Percentiles rank a stretch among this genome's conserved stretches.
Evolutionary conservation across 2,329 filamentous ascomycete species (phyloP).

Genomic region (Venturia effusa): DNA sequence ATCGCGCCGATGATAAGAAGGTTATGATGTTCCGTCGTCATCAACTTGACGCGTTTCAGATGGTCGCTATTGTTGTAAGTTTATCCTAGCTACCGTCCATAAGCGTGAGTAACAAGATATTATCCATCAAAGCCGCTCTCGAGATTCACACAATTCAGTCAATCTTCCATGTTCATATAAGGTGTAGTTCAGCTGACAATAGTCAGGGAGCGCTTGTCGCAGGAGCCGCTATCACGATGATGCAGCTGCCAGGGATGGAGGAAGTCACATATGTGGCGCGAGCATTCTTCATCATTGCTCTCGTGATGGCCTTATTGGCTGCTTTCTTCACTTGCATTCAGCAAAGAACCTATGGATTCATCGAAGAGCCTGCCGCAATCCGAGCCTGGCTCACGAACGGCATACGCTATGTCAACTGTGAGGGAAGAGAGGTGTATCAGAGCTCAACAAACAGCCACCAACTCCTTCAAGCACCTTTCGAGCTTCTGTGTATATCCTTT

Average conservation of each 20-base stretch:
- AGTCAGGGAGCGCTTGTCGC: slow-evolving; percentile 16
- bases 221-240: slow-evolving; percentile 14
- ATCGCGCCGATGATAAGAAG: slow-evolving; percentile 14
- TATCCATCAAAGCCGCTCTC: too few relatives aligned
- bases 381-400: slow-evolving; percentile 17
- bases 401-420: background rate
- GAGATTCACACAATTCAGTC: too few relatives aligned
- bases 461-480: slow-evolving; percentile 16
- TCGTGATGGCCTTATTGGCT: slow-evolving; percentile 15
- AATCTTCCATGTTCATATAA: too few relatives aligned
- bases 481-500: slow-evolving; percentile 15
- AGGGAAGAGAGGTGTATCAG: background rate
- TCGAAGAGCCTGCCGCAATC: slow-evolving; percentile 11
- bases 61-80: slow-evolving; percentile 17
- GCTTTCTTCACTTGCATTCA: slow-evolving; percentile 17
- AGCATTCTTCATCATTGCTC: slow-evolving; percentile 13
- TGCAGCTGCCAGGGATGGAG: slow-evolving; percentile 14
- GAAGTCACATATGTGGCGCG: slow-evolving; percentile 13
- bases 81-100: too few relatives aligned
- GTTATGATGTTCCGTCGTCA: slow-evolving; percentile 12
- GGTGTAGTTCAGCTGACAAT: background rate
- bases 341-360: slow-evolving; percentile 15
- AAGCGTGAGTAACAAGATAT: too few relatives aligned
- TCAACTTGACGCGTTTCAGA: slow-evolving; percentile 15
- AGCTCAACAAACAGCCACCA: slow-evolving; percentile 15